These are phyloP conservation scores for Calonectria pseudoreteaudii DNA, from an alignment of 2,329 filamentous ascomycete species.

Conservation along the genomic window DNA sequence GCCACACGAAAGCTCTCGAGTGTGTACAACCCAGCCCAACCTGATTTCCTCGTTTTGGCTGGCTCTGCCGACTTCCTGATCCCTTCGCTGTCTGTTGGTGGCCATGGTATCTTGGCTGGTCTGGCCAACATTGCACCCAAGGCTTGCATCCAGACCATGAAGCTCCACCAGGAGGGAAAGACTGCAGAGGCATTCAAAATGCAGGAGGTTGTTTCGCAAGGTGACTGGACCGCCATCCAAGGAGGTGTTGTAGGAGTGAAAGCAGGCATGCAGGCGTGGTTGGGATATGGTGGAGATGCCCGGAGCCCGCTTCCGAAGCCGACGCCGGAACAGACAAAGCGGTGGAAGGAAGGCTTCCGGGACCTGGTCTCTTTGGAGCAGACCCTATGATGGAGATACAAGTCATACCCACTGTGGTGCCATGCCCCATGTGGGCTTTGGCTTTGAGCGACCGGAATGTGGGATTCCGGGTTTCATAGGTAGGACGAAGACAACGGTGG, in stretches of 20 bases:
- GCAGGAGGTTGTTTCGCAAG: conserved; percentile 74
- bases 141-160: conserved; percentile 70
- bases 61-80: conserved; percentile 80
- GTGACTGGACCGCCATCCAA: conserved; percentile 79
- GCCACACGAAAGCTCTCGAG: conserved; percentile 60
- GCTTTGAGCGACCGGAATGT: conserved; percentile 7
- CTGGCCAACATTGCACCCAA: conserved; percentile 79
- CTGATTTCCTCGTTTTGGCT: conserved; percentile 75
- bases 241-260: conserved; percentile 80
- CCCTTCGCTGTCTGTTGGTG: conserved; percentile 75
- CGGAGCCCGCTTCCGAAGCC: conserved; percentile 54
- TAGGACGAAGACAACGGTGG: conserved; percentile 26
- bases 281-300: conserved; percentile 72
- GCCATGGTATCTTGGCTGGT: conserved; percentile 78
- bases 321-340: conserved; percentile 58
- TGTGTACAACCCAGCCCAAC: conserved; percentile 19
- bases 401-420: conserved; percentile 19
- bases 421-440: conserved; percentile 8
- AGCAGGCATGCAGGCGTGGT: conserved; percentile 73
- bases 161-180: conserved; percentile 70
- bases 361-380: conserved; percentile 65
- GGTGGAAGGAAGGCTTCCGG: conserved; percentile 68
- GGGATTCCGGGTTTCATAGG: conserved; percentile 14
- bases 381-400: conserved; percentile 49
- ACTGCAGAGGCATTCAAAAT: conserved; percentile 70